These are phyloP conservation scores for Sideroxylon spinosum DNA, from an alignment of 179 eudicot species.

Conservation along the genomic window DNA sequence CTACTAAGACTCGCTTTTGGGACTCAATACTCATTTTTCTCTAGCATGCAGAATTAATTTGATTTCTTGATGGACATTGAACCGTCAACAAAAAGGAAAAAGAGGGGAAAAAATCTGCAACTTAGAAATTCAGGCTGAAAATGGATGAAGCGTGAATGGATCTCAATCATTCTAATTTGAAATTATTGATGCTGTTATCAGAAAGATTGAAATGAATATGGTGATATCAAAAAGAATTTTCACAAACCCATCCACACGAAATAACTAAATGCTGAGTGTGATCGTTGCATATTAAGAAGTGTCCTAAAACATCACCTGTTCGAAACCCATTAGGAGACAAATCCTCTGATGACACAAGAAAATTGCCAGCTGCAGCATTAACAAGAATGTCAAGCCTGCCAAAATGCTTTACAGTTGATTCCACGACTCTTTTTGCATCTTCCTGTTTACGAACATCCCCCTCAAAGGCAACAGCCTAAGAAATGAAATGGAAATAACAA, in stretches of 20 bases:
- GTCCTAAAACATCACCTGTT: constrained; percentile 50
- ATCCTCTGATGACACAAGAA: constrained; percentile 89
- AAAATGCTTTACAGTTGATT: constrained; percentile 66
- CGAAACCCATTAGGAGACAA: constrained; percentile 92
- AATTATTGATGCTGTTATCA: background rate
- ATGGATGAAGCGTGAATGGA: background rate
- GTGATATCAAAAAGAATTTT: background rate
- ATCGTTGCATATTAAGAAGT: background rate
- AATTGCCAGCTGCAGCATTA: constrained; percentile 99
- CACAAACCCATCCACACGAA: background rate
- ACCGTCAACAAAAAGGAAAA: background rate
- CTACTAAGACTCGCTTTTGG: background rate
- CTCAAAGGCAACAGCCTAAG: constrained; percentile 78
- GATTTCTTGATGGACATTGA: background rate
- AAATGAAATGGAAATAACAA: background rate
- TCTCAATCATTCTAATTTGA: background rate
- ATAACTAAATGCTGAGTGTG: background rate
- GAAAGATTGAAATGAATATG: background rate
- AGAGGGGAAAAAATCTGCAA: background rate
- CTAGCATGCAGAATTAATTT: background rate
- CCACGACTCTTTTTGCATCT: constrained; percentile 81
- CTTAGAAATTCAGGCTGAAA: constrained; percentile 7
- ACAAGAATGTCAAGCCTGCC: constrained; percentile 94
- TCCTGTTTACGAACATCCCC: constrained; percentile 91
- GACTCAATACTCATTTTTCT: background rate